Evolutionary conservation across 2,329 filamentous ascomycete genomes (phyloP).

Genomic region (Alternaria burnsii): DNA sequence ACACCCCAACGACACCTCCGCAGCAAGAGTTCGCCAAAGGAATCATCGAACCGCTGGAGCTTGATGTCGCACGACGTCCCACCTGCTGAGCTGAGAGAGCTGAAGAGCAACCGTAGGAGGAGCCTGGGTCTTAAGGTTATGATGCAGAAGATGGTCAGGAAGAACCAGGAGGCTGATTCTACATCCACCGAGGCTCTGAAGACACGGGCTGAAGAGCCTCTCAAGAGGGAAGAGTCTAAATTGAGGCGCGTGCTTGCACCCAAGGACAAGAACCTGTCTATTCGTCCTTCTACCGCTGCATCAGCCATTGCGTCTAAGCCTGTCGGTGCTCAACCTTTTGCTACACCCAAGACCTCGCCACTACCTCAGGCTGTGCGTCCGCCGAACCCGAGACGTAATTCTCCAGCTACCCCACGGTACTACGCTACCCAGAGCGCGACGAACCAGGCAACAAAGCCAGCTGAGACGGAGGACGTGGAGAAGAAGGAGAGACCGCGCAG

Average conservation of each 20-base stretch:
- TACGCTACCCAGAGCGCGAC: constrained; percentile 21
- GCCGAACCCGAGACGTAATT: neutral
- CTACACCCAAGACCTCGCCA: neutral
- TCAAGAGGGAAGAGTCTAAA: neutral
- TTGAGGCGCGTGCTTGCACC: constrained; percentile 9
- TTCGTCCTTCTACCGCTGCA: constrained; percentile 11
- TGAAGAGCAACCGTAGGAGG: constrained; percentile 23
- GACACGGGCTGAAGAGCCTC: neutral
- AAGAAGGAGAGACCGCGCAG: constrained; percentile 17
- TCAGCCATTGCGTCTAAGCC: neutral
- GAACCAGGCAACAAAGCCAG: neutral
- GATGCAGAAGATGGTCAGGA: constrained; percentile 40
- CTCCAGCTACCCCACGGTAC: constrained; percentile 20
- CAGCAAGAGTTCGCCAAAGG: constrained; percentile 18
- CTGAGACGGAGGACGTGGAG: neutral
- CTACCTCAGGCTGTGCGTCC: neutral
- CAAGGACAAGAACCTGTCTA: constrained; percentile 11
- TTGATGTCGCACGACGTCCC: constrained; percentile 34
- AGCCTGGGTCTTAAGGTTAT: constrained; percentile 37
- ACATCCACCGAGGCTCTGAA: neutral
- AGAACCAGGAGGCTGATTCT: constrained; percentile 25
- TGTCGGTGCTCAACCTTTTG: neutral
- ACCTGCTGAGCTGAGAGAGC: constrained; percentile 30
- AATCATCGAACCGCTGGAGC: constrained; percentile 20
- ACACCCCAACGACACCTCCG: constrained; percentile 28